These are phyloP conservation scores for Prunus mira DNA, from an alignment of 306 rosid species.

Conservation along the genomic window DNA sequence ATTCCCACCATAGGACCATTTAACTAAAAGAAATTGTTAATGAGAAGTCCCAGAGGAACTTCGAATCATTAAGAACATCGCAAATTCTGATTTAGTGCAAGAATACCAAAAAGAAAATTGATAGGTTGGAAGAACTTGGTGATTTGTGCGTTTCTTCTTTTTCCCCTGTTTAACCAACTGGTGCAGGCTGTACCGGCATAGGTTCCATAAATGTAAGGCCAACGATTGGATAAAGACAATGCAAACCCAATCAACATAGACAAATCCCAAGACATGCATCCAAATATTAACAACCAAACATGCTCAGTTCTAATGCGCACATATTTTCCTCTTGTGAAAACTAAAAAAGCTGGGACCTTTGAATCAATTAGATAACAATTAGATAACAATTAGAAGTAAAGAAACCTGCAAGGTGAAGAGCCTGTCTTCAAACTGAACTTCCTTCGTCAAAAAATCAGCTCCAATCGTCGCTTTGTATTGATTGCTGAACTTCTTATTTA, in stretches of 20 bases:
- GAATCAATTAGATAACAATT: neutral
- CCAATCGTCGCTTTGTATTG: slow-evolving; percentile 99
- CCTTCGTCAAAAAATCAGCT: slow-evolving; percentile 94
- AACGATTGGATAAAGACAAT: neutral
- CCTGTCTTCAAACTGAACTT: slow-evolving; percentile 98
- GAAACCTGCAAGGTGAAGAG: slow-evolving; percentile 94
- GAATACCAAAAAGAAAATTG: neutral
- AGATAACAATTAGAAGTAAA: slow-evolving; percentile 10
- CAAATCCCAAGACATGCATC: neutral
- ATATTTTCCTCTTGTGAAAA: neutral
- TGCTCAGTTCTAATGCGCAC: neutral
- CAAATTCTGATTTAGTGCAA: neutral
- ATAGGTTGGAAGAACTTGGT: neutral
- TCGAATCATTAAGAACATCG: neutral
- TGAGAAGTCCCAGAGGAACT: neutral
- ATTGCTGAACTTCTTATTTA: slow-evolving; percentile 95
- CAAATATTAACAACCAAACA: neutral
- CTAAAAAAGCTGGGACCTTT: neutral
- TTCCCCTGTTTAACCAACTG: neutral
- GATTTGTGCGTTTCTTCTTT: too few species aligned
- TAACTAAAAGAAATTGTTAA: neutral
- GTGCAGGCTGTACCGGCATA: neutral
- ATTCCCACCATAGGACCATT: neutral
- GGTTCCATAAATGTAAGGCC: neutral
- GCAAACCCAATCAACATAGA: neutral